A percentile compares a stretch with the other conserved stretches of the same genome.
phyloP scores from a whole-genome alignment of 2,329 filamentous ascomycete genomes.

The Cytospora chrysosperma region DNA sequence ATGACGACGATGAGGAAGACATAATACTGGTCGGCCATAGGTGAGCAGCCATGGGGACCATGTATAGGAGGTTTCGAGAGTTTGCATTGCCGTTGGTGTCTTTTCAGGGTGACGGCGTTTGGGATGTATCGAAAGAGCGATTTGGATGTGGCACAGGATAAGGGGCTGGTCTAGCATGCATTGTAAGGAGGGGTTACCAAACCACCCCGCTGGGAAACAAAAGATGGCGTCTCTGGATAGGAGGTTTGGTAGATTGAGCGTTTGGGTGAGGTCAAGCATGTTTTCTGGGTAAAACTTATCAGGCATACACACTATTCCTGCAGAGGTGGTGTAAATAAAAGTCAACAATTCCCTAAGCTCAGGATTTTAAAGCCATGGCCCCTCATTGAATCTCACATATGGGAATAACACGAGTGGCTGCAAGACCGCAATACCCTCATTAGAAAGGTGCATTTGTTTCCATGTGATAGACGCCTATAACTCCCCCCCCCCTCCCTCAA shows the following conservation, averaged over 20 bases:
- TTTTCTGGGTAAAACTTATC: not conserved
- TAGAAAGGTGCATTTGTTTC: not conserved
- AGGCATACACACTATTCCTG: not conserved
- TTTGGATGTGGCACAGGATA: not conserved
- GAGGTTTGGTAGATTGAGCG: not conserved
- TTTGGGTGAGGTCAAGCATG: not conserved
- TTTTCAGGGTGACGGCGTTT: slow-evolving; percentile 15
- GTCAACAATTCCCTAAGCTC: slow-evolving; percentile 4
- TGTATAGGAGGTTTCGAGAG: not conserved
- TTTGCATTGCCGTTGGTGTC: slow-evolving; percentile 15
- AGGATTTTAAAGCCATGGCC: not conserved
- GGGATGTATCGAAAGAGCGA: slow-evolving; percentile 1
- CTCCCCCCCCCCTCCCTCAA: too few species aligned
- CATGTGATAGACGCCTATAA: not conserved
- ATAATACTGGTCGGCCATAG: slow-evolving; percentile 52
- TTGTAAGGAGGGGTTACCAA: slow-evolving; percentile 6
- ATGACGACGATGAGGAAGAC: slow-evolving; percentile 51
- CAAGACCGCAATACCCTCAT: not conserved
- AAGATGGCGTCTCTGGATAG: slow-evolving; percentile 1
- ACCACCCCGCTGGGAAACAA: slow-evolving; percentile 2
- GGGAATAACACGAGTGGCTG: not conserved
- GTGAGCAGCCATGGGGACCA: slow-evolving; percentile 8
- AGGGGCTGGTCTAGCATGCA: slow-evolving; percentile 11
- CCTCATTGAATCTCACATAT: not conserved
- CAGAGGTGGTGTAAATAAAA: slow-evolving; percentile 3